Evolutionary conservation across 345 rosid genomes (phyloP).

Genomic region (Salix brachista): DNA sequence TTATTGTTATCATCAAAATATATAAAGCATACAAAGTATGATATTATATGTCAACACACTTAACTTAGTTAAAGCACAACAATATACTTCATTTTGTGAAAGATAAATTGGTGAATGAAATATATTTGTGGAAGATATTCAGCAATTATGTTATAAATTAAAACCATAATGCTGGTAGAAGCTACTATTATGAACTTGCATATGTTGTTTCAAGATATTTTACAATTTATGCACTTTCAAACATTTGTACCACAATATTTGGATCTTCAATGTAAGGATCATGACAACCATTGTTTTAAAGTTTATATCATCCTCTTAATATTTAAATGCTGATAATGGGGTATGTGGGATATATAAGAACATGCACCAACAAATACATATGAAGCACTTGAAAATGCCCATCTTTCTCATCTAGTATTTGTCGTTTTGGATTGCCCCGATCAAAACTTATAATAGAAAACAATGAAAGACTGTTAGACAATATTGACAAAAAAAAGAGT

Average conservation of each 20-base stretch:
- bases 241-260: conserved; percentile 84
- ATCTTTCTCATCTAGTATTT: conserved; percentile 49
- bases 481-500: too few relatives aligned
- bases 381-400: conserved; percentile 73
- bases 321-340: background rate
- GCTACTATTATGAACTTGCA: conserved; percentile 34
- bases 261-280: conserved; percentile 89
- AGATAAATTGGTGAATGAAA: background rate
- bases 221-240: conserved; percentile 86
- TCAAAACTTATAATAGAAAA: conserved; percentile 52
- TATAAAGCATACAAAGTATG: too few relatives aligned
- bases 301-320: background rate
- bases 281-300: conserved; percentile 33
- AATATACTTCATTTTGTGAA: background rate
- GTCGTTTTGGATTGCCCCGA: conserved; percentile 84
- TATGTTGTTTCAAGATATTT: conserved; percentile 82
- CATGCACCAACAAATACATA: background rate
- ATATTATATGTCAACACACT: too few relatives aligned
- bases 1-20: too few relatives aligned
- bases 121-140: background rate
- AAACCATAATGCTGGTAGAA: conserved; percentile 1
- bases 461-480: background rate
- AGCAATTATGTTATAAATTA: background rate
- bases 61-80: background rate
- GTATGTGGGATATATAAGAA: background rate